Percentiles rank a stretch among this genome's conserved stretches.
Evolutionary conservation across 139 green algal genomes (phyloP).

Genomic region (Chlamydomonas sp.): DNA sequence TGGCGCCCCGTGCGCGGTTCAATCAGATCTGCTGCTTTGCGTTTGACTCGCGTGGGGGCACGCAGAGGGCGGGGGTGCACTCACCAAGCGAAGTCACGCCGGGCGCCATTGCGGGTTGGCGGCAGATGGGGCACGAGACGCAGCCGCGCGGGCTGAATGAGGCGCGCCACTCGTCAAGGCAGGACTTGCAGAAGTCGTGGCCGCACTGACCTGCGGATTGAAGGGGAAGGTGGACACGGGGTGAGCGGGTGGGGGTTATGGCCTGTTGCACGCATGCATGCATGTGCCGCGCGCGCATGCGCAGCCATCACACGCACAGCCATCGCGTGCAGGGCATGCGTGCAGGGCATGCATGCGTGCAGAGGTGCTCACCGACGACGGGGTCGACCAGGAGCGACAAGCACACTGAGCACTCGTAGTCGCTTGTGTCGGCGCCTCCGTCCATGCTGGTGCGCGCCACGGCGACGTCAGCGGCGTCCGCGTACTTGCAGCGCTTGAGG

Average conservation of each 20-base stretch:
- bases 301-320: too few relatives aligned
- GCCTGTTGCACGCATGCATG: background rate
- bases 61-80: background rate
- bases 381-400: conserved; percentile 6
- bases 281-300: background rate
- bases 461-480: too few relatives aligned
- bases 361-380: conserved; percentile 7
- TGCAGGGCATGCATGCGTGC: background rate
- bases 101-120: conserved; percentile 1
- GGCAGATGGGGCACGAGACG: conserved; percentile 5
- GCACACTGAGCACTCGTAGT: conserved; percentile 12
- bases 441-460: too few relatives aligned
- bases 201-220: conserved; percentile 7
- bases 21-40: background rate
- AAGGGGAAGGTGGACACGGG: background rate
- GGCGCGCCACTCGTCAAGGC: conserved; percentile 8
- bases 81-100: conserved; percentile 10
- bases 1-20: too few relatives aligned
- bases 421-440: background rate
- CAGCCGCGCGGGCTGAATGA: background rate
- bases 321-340: too few relatives aligned
- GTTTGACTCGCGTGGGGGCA: background rate
- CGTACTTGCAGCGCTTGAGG: too few relatives aligned
- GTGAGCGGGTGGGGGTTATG: background rate
- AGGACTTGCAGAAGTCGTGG: conserved; percentile 17